Percentiles rank a stretch among this genome's conserved stretches.
phyloP scores from a whole-genome alignment of 345 rosid species.

The Trapa incisa region DNA sequence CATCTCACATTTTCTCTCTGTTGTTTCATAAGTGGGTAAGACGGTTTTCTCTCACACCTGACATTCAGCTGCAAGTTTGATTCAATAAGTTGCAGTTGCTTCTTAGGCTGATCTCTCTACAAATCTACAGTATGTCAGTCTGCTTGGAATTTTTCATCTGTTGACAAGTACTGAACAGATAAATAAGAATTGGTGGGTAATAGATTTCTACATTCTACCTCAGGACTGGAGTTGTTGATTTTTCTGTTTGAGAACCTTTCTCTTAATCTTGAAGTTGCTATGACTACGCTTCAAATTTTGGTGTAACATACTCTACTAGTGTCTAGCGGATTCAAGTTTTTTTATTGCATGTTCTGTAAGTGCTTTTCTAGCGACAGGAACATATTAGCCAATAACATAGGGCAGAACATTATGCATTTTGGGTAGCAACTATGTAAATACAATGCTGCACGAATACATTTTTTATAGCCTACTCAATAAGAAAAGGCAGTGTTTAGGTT shows the following conservation, averaged over 20 bases:
- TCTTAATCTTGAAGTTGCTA: not conserved
- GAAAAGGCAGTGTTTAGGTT: not conserved
- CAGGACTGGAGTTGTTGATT: not conserved
- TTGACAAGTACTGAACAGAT: not conserved
- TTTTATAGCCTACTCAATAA: no score
- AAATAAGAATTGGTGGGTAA: not conserved
- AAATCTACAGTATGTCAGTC: not conserved
- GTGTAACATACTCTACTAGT: no score
- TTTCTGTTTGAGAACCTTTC: not conserved
- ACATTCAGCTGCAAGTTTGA: not conserved
- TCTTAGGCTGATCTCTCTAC: not conserved
- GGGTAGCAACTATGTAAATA: no score
- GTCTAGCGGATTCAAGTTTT: no score
- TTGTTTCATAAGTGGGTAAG: slow-evolving; percentile 93
- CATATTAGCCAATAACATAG: no score
- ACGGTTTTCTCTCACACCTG: not conserved
- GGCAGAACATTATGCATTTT: no score
- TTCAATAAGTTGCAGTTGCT: not conserved
- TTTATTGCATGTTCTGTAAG: no score
- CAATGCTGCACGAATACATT: no score
- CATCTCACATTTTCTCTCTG: slow-evolving; percentile 76
- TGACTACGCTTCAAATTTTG: not conserved
- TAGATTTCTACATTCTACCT: not conserved
- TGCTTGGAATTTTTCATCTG: not conserved
- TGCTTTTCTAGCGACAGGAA: no score